Conservation (phyloP, 345 rosid species). For the Salix purpurea region DNA sequence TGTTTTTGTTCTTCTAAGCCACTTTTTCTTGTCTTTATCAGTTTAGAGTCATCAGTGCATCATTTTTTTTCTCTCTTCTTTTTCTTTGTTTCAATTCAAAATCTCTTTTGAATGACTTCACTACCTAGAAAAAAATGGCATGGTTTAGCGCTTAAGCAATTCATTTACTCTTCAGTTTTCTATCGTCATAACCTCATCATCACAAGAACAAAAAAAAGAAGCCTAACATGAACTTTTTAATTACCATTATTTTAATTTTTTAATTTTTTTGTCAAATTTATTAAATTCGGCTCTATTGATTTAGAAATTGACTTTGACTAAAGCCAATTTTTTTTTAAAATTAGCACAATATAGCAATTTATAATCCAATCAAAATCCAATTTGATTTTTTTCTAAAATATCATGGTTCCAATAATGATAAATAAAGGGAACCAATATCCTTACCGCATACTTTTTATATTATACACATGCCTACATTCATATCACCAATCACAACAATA, state of each 20-base stretch:
- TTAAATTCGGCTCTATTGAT: no score
- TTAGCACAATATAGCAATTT: background rate
- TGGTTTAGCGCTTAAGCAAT: slow-evolving; percentile 74
- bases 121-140: slow-evolving; percentile 24
- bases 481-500: background rate
- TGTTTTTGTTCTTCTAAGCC: slow-evolving; percentile 40
- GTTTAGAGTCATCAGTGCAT: slow-evolving; percentile 27
- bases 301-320: no score
- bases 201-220: background rate
- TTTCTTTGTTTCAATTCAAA: slow-evolving; percentile 34
- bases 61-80: background rate
- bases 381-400: no score
- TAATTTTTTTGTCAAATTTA: no score
- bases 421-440: slow-evolving; percentile 6
- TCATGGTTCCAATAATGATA: background rate
- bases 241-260: no score
- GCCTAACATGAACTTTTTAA: background rate
- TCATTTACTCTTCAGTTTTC: slow-evolving; percentile 34
- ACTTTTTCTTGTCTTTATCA: slow-evolving; percentile 46
- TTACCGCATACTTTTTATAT: background rate
- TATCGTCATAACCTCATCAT: slow-evolving; percentile 9
- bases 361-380: background rate
- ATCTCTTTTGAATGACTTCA: slow-evolving; percentile 49
- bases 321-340: no score
- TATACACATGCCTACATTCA: background rate